A percentile compares a stretch with the other conserved stretches of the same genome.
Evolutionary conservation across 768 basidiomycete genomes (phyloP).

Genomic region (Fibroporia radiculosa): DNA sequence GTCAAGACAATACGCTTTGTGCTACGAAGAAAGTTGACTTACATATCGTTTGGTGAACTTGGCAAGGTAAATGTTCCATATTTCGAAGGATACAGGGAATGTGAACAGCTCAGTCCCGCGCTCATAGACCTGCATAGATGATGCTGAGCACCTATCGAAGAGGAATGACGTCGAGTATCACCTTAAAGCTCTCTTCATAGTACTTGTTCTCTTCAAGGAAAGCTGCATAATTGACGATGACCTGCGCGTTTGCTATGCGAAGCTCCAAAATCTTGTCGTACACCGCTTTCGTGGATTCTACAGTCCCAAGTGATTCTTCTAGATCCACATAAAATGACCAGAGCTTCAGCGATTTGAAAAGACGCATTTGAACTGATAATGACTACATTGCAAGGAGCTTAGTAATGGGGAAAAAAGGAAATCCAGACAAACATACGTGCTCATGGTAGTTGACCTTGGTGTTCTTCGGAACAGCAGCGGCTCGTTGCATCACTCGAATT

Average conservation of each 20-base stretch:
- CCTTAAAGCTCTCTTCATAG: conserved; percentile 98
- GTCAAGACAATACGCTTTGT: not conserved
- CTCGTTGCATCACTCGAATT: conserved; percentile 94
- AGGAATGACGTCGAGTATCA: conserved; percentile 19
- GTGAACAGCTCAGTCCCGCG: conserved; percentile 96
- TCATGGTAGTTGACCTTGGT: conserved; percentile 90
- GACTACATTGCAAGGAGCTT: conserved; percentile 38
- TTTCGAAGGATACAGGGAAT: conserved; percentile 95
- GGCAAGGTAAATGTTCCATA: conserved; percentile 98
- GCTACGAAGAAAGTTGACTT: conserved; percentile 23
- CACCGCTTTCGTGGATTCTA: conserved; percentile 84
- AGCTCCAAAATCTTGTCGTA: conserved; percentile 97
- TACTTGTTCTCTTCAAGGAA: conserved; percentile 98
- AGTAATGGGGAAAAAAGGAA: conserved; percentile 11
- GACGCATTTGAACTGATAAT: conserved; percentile 75
- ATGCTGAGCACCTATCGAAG: not conserved
- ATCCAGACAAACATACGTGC: conserved; percentile 50
- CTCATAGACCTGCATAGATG: conserved; percentile 69
- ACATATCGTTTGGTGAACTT: conserved; percentile 98
- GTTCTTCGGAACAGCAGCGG: conserved; percentile 84
- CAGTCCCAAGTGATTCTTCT: conserved; percentile 93
- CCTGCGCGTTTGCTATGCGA: conserved; percentile 95
- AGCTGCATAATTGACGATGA: conserved; percentile 93
- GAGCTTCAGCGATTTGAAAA: conserved; percentile 97
- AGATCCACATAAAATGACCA: conserved; percentile 99